These are phyloP conservation scores for Dendryphion nanum DNA, from an alignment of 2,329 filamentous ascomycete species.

Conservation along the genomic window DNA sequence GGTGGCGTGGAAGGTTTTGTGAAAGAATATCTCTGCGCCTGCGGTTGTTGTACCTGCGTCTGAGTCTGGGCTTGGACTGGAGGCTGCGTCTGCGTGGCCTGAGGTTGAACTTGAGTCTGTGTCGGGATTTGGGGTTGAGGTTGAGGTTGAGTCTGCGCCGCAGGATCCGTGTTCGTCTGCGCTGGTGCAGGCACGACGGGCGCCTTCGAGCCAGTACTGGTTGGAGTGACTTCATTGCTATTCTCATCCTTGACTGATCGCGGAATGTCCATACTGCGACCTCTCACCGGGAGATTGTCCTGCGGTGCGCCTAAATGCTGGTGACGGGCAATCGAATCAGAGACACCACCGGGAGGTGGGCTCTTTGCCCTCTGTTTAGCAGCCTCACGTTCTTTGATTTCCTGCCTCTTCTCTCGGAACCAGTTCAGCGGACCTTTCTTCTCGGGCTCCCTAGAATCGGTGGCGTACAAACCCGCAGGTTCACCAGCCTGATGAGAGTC, in stretches of 20 bases:
- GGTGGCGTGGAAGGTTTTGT: too few species aligned
- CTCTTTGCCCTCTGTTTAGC: constrained; percentile 56
- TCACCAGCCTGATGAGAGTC: constrained; percentile 30
- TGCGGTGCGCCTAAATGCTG: constrained; percentile 19
- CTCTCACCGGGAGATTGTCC: constrained; percentile 16
- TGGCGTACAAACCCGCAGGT: constrained; percentile 28
- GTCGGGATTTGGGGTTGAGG: too few species aligned
- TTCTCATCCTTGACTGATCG: constrained; percentile 6
- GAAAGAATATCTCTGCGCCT: too few species aligned
- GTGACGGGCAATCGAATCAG: constrained; percentile 17
- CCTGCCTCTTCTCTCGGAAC: constrained; percentile 64
- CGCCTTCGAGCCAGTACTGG: not conserved
- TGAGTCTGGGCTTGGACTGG: too few species aligned
- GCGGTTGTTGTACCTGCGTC: too few species aligned
- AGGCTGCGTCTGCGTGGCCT: too few species aligned
- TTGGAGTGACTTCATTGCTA: not conserved
- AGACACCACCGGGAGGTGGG: constrained; percentile 38
- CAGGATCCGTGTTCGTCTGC: too few species aligned
- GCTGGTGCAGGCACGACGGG: too few species aligned
- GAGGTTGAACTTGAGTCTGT: too few species aligned
- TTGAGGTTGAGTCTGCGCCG: too few species aligned
- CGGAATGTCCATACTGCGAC: constrained; percentile 28
- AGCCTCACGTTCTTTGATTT: constrained; percentile 54
- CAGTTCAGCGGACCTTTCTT: constrained; percentile 64
- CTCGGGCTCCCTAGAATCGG: constrained; percentile 42